Evolutionary conservation across 371 early-diverging fungal genomes (phyloP), one percentile per base, ranked within the genome.

Genomic region (Saksenaea vasiformis): DNA sequence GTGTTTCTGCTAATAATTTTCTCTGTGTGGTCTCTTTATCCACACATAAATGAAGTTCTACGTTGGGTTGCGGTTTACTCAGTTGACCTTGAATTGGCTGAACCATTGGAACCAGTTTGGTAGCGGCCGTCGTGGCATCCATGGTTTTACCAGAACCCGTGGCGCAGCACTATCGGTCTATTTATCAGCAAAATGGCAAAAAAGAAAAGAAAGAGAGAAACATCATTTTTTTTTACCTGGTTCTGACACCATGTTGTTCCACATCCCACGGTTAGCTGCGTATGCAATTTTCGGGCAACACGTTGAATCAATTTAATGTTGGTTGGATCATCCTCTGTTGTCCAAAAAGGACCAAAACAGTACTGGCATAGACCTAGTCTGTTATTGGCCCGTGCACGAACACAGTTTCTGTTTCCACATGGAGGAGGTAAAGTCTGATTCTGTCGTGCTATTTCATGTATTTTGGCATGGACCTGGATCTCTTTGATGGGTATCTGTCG

Each of bases 331-430:
- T 89, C 88, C 26, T 87, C 80, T 13, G 93, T 82, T 0, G 84
- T 77, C 89, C 93, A 96, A 62, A 91, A 93, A 1, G 93, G 95
- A 0, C 88, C 90, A 78, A 91, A 96, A 68, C 95, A 96, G 43
- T 78, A 73, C 26, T 82, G 78, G 64, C 95, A 96, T 54, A 93
- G 69, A 0, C 82, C 79, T 0, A 93, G 69, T 5, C 77, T 70
- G 47, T 91, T 91, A 37, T 61, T 68, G 19, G 83, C 73, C 54
- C 78, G 43, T 51, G 77, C 62, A 27, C 88, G 77, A 7, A 82
- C 71, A 70, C 96, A 95, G 65, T 88, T 87, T 15, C 70, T 72
- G 73, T 95, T 95, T n/a, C 82, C 67, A 64, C 96, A 95, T 4
- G 82, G 64, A 10, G 83, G 81, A 1, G 87, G 86, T 0, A 84